These are phyloP conservation scores for Phoma sp. DNA, from an alignment of 2,329 filamentous ascomycete species.

Conservation along the genomic window DNA sequence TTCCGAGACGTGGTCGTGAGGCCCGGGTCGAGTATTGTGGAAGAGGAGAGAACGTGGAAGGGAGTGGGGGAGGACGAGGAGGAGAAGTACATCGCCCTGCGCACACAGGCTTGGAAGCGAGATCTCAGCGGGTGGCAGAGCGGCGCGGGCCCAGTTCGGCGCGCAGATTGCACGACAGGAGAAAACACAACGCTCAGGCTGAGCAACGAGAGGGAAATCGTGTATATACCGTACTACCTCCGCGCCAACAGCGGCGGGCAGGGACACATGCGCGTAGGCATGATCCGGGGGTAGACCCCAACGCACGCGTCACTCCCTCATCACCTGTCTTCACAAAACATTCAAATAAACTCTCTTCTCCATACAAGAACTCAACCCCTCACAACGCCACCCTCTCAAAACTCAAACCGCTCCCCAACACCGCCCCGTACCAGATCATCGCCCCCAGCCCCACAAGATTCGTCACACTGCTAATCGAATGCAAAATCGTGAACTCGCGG, in stretches of 20 bases:
- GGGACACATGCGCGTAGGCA: constrained; percentile 17
- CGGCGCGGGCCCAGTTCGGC: too few relatives aligned
- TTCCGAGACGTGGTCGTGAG: constrained; percentile 15
- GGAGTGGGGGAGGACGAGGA: constrained; percentile 9
- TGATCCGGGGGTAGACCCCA: not conserved
- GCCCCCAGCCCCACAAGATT: constrained; percentile 75
- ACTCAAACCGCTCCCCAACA: constrained; percentile 59
- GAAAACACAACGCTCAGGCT: not conserved
- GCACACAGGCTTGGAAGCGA: not conserved
- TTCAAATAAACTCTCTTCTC: too few relatives aligned
- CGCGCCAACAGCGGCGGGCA: constrained; percentile 14
- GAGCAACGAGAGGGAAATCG: constrained; percentile 5
- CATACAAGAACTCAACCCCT: not conserved
- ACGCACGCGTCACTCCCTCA: too few relatives aligned
- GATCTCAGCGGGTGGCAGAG: not conserved
- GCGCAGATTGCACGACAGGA: too few relatives aligned
- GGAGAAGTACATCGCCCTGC: constrained; percentile 3
- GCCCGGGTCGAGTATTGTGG: constrained; percentile 1
- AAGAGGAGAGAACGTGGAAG: constrained; percentile 1
- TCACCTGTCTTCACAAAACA: too few relatives aligned
- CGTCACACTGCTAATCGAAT: constrained; percentile 79
- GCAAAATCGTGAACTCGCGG: constrained; percentile 70
- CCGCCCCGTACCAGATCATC: constrained; percentile 77
- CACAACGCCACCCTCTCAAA: constrained; percentile 9
- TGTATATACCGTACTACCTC: constrained; percentile 18